Evolutionary conservation across 2,329 filamentous ascomycete species (phyloP).

Genomic region (Aspergillus niger): DNA sequence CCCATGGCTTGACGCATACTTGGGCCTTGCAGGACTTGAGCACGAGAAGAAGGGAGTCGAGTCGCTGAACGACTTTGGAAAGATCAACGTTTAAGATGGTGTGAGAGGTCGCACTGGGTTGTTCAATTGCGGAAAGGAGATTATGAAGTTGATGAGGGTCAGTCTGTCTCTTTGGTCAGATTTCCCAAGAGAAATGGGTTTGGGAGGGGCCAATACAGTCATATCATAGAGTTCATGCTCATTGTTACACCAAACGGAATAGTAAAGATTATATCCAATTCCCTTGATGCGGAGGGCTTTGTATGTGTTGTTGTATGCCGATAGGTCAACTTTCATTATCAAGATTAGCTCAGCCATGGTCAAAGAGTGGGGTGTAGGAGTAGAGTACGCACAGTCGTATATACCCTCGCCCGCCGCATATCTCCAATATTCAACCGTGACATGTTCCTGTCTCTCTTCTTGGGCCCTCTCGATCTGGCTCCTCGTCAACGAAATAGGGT

Average conservation of each 20-base stretch:
- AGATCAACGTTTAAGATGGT: constrained; percentile 26
- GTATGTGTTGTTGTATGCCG: constrained; percentile 41
- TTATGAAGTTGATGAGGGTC: constrained; percentile 43
- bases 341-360: too few species aligned
- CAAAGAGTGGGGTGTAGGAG: too few species aligned
- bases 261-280: constrained; percentile 40
- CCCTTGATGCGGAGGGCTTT: constrained; percentile 40
- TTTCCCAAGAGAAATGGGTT: too few species aligned
- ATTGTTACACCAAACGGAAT: constrained; percentile 44
- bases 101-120: not conserved
- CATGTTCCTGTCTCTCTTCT: not conserved
- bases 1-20: not conserved
- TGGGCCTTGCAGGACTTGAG: constrained; percentile 32
- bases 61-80: constrained; percentile 25
- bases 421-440: constrained; percentile 5
- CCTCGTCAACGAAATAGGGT: not conserved
- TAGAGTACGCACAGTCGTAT: not conserved
- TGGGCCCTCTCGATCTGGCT: not conserved
- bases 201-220: constrained; percentile 21
- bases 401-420: not conserved
- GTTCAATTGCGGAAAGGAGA: constrained; percentile 27
- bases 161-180: constrained; percentile 21
- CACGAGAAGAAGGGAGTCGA: constrained; percentile 41
- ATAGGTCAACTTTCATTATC: not conserved
- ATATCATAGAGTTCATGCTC: constrained; percentile 45